Base-by-base conservation (phyloP, 2,329 filamentous ascomycete genomes). In the Diaporthe destruens region DNA sequence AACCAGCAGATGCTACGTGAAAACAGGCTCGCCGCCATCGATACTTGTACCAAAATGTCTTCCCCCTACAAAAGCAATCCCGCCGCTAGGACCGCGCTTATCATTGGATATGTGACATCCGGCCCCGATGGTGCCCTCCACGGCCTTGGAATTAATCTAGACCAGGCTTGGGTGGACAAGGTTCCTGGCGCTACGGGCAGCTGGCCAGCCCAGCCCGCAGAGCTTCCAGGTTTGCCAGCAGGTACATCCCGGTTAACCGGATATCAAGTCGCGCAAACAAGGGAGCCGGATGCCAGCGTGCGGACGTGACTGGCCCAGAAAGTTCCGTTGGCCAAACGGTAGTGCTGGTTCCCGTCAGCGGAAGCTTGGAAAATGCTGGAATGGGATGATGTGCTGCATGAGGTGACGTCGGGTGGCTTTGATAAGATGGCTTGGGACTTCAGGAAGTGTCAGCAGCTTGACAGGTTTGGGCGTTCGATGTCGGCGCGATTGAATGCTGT, bases 271-370 rank as follows among this genome's bases (percentile, higher is more conserved):
- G 18, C 32, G 36, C n/a, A 36, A 18, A 16, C 29, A 29, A 34
- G 20, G 32, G 29, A 66, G 61, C 61, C 47, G 25, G 51, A 47
- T 51, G 61, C 44, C 61, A 53, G 47, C 47, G 61, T 66, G 47
- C 61, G 20, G 8, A 29, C 32, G 36, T 39, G 47, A 66, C 61
- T 66, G 61, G 61, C 47, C 14, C 32, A 34, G 47, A 39, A 47
- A 20, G 20, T 39, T n/a, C 61, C 53, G 61, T 66, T 66, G 61
- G 47, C 39, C 47, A 39, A 53, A 66, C 61, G 61, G 44, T 53
- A 66, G 61, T 66, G 61, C 61, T 20, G 61, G 61, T 66, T 53
- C 61, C 61, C 61, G 47, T 66, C 61, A n/a, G 47, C 29, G 47
- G 11, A 51, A 53, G 47, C 61, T 66, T 66, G 61, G 61, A 66